Base-by-base conservation (phyloP, 1,284 basidiomycete genomes). In the Coniferiporia sulphurascens region DNA sequence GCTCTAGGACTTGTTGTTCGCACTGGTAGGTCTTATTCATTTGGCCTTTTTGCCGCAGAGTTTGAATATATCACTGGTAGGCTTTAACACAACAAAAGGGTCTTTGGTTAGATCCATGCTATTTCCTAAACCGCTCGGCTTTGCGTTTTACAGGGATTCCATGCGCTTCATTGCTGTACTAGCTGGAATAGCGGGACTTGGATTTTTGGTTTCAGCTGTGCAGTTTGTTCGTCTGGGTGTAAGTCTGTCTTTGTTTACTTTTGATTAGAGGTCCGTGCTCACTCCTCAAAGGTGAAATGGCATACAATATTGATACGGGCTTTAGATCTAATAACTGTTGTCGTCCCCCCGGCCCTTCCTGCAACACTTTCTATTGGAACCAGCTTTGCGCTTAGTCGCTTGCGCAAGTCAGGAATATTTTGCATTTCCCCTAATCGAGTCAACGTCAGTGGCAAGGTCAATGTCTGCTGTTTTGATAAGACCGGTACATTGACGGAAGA, bases 381-480 rank as follows among this genome's bases (percentile, higher is more conserved):
- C 1, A 94, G 93, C 64, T 99, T 99, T 68, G 93, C 97, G 41
- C 93, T 99, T 62, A 79, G 84, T 45, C 87, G 97, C 35, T 83
- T 99, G 32, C 89, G 95, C 59, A 93, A 91, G 70, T 77, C 81
- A 3, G 93, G 92, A 35, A 92, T 99, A 61, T 99, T 93, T 76
- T 99, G 97, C 72, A 98, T 98, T 63, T 95, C 96, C 4, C 97
- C 97, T 0, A 97, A 90, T 66, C 81, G 97, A 35, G 93, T 99
- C 67, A 99, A 99, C 70, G 87, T 99, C 53, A 94, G 88, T 2
- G 97, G 97, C 35, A 97, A 98, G 75, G 82, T 99, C 76, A 98
- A 99, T 65, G 91, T 99, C 7, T 96, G 95, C 68, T 98, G 95
- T 73, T 99, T 99, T 69, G 97, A 99, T 79, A 99, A 99, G 77